Evolutionary conservation across 176 grass and related monocot species (phyloP).

Genomic region (Poa annua): DNA sequence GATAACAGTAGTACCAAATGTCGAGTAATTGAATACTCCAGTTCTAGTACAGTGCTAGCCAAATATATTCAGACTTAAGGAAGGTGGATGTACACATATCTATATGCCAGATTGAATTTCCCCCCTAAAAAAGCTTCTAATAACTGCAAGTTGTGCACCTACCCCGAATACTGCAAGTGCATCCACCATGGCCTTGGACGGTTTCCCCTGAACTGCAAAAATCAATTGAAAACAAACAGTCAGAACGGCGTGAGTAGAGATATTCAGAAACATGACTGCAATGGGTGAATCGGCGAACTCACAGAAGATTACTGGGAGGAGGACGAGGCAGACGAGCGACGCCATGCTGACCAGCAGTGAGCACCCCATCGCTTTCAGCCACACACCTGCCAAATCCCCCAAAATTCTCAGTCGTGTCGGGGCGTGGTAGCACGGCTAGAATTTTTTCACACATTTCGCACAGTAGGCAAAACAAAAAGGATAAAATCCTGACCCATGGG

Average conservation of each 20-base stretch:
- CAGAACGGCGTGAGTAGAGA: not conserved
- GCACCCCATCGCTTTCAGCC: slow-evolving; percentile 94
- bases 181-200: slow-evolving; percentile 84
- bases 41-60: not conserved
- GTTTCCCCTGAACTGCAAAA: slow-evolving; percentile 87
- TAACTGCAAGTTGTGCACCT: slow-evolving; percentile 40
- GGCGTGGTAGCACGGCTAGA: slow-evolving; percentile 7
- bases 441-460: slow-evolving; percentile 12
- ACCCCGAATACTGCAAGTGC: slow-evolving; percentile 93
- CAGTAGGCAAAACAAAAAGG: not conserved
- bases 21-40: not conserved
- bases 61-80: slow-evolving; percentile 1
- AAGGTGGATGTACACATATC: not conserved
- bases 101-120: not conserved
- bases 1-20: not conserved
- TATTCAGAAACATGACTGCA: not conserved
- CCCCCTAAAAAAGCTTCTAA: not conserved
- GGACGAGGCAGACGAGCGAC: slow-evolving; percentile 88
- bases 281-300: slow-evolving; percentile 38
- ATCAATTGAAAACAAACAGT: slow-evolving; percentile 6
- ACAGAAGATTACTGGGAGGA: slow-evolving; percentile 94
- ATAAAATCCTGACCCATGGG: slow-evolving; percentile 61
- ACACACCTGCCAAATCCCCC: slow-evolving; percentile 63
- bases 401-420: slow-evolving; percentile 16
- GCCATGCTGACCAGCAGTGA: slow-evolving; percentile 96